Base-by-base conservation (phyloP, 805 yeast genomes). In the Citeromyces matritensis region DNA sequence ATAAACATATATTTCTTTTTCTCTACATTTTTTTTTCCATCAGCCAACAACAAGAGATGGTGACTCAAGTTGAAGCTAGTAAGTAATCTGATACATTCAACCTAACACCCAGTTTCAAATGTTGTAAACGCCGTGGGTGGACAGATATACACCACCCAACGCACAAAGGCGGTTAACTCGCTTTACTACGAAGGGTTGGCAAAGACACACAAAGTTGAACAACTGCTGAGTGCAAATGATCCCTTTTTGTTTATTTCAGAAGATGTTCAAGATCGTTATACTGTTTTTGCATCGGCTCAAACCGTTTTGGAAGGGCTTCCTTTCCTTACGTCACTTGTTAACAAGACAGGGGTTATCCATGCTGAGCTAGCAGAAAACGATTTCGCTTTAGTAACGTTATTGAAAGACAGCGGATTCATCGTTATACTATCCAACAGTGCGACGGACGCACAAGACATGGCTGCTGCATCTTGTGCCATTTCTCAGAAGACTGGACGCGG, bases 371-470 rank as follows among this genome's bases (percentile, higher is more conserved):
- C 60, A n/a, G 50, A 61, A 33, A 63, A 64, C 38, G 95, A 85
- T 49, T 82, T 62, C 53, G 71, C 80, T 17, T 57, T 69, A 10
- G 66, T 83, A 17, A 60, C 88, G n/a, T 66, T 83, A 6, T 59
- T 80, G 41, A 73, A 86, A 47, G 88, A 82, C 49, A 58, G 78
- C 26, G 72, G 73, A 10, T 66, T 63, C 41, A 65, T 73, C 5
- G 60, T 78, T 15, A 51, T 86, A 39, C 65, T 85, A 34, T 81
- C 95, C n/a, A 73, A 69, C 43, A 55, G 60, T 25, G 48, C 65
- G 5, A 47, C 57, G 23, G 83, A 77, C 38, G 60, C 77, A 7
- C 52, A 59, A 29, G 63, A 63, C 32, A 60, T 69, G 38, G 61
- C 81, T 5, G 52, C 69, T 29, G 65, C 73, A 15, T 70, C 93